Conservation (phyloP, 2,329 filamentous ascomycete species). For the Fusarium ramigenum region DNA sequence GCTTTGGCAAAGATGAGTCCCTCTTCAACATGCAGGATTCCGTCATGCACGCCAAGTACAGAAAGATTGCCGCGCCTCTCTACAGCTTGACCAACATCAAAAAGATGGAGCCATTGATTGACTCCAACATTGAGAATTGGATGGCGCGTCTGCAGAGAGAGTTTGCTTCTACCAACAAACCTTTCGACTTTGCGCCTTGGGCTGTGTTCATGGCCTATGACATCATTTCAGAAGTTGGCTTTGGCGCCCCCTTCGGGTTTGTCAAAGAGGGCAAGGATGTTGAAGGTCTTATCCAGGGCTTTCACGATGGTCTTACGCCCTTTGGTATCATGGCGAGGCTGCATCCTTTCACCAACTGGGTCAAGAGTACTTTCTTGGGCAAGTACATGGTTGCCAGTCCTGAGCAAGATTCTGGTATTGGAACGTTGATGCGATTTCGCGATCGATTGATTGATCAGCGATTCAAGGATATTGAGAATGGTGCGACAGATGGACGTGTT, state of each 20-base stretch:
- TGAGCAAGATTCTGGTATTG: constrained; percentile 63
- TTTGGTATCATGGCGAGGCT: constrained; percentile 56
- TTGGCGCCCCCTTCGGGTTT: constrained; percentile 53
- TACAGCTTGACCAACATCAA: constrained; percentile 67
- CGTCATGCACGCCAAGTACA: constrained; percentile 59
- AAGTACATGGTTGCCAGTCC: constrained; percentile 46
- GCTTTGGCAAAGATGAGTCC: constrained; percentile 63
- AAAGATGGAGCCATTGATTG: constrained; percentile 67
- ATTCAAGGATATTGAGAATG: constrained; percentile 56
- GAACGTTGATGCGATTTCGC: constrained; percentile 65
- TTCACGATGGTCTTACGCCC: constrained; percentile 25
- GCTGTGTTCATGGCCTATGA: constrained; percentile 49
- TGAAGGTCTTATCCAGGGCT: constrained; percentile 50
- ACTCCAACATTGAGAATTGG: constrained; percentile 61
- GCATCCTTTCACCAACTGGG: constrained; percentile 23
- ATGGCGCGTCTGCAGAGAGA: constrained; percentile 54
- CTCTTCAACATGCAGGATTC: constrained; percentile 67
- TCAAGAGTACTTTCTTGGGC: constrained; percentile 32
- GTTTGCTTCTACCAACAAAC: constrained; percentile 56
- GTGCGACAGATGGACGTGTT: constrained; percentile 50
- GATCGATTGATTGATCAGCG: constrained; percentile 62
- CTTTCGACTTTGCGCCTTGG: constrained; percentile 61
- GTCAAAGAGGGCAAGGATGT: constrained; percentile 58
- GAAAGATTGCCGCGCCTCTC: constrained; percentile 63
- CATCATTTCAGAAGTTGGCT: constrained; percentile 61